These are phyloP conservation scores for Penicillium simplicissimum DNA, from an alignment of 495 filamentous ascomycete species.

Conservation along the genomic window DNA sequence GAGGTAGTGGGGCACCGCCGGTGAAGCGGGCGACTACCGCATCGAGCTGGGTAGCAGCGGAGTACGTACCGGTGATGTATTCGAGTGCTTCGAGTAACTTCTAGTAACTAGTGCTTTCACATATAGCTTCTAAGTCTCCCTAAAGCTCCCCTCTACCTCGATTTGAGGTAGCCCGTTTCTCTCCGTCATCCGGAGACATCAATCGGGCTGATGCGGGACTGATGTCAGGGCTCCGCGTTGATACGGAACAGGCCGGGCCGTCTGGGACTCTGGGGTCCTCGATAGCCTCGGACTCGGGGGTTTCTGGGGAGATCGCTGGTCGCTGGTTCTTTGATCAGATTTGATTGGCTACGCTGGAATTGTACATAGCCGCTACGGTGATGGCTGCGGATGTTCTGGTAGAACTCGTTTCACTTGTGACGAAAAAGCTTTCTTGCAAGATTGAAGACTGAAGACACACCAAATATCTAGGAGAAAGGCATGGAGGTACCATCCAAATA, in stretches of 20 bases:
- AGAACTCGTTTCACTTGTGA: neutral
- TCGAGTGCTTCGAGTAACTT: conserved; percentile 15
- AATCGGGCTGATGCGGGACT: conserved; percentile 53
- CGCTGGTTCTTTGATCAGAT: neutral
- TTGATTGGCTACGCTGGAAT: conserved; percentile 21
- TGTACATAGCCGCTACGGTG: conserved; percentile 26
- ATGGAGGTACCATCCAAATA: conserved; percentile 1
- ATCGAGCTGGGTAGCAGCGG: conserved; percentile 15
- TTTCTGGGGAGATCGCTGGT: conserved; percentile 21
- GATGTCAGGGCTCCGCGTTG: conserved; percentile 42
- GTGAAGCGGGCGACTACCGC: conserved; percentile 25
- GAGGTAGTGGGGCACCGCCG: conserved; percentile 27
- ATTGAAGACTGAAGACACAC: conserved; percentile 4
- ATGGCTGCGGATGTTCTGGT: neutral
- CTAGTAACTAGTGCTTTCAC: too few relatives aligned
- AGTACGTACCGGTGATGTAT: conserved; percentile 23
- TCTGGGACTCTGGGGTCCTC: conserved; percentile 20
- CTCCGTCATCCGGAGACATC: conserved; percentile 32
- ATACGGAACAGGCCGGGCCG: conserved; percentile 40
- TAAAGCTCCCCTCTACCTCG: conserved; percentile 2
- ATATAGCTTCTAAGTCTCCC: conserved; percentile 10
- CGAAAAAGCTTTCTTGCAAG: conserved; percentile 1
- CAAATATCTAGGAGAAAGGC: conserved; percentile 1
- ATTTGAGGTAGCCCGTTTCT: conserved; percentile 11
- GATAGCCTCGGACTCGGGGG: conserved; percentile 43